Conservation (phyloP, 352 stramenopile species). For the Globisporangium cystogenes region DNA sequence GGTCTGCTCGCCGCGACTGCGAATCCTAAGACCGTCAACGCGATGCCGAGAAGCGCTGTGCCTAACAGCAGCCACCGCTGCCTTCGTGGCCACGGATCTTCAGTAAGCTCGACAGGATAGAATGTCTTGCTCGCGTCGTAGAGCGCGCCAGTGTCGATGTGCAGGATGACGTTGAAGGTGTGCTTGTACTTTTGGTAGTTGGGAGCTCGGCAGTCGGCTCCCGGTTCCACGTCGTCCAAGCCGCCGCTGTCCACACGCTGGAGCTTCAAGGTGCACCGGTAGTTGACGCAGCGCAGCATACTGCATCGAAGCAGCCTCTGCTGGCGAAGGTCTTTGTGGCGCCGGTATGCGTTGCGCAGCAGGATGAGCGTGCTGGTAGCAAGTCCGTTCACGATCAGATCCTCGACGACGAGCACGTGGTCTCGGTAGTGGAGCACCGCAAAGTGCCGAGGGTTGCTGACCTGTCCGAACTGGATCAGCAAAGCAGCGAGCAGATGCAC, state of each 20-base stretch:
- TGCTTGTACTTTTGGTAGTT: not conserved
- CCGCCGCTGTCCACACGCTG: not conserved
- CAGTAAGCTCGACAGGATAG: not conserved
- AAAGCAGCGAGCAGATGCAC: not conserved
- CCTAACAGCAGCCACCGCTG: not conserved
- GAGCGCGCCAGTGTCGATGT: not conserved
- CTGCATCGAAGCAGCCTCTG: not conserved
- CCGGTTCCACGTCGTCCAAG: not conserved
- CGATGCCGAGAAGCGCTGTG: not conserved
- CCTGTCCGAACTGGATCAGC: constrained; percentile 2
- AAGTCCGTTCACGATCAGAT: constrained; percentile 14
- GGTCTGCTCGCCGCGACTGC: not conserved
- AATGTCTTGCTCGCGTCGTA: constrained; percentile 6
- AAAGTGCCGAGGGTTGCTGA: constrained; percentile 1
- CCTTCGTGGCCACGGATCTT: not conserved
- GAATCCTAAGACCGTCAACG: not conserved
- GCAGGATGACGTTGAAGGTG: not conserved
- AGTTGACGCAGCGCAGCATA: constrained; percentile 5
- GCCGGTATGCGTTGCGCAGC: constrained; percentile 16
- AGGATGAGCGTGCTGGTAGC: constrained; percentile 8
- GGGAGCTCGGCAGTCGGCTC: not conserved
- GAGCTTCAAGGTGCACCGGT: constrained; percentile 3
- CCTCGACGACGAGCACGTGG: constrained; percentile 11
- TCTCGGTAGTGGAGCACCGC: constrained; percentile 1
- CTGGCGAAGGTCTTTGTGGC: not conserved